These are phyloP conservation scores for Vitis rupestris DNA, from an alignment of 164 flowering plant species.

Conservation along the genomic window DNA sequence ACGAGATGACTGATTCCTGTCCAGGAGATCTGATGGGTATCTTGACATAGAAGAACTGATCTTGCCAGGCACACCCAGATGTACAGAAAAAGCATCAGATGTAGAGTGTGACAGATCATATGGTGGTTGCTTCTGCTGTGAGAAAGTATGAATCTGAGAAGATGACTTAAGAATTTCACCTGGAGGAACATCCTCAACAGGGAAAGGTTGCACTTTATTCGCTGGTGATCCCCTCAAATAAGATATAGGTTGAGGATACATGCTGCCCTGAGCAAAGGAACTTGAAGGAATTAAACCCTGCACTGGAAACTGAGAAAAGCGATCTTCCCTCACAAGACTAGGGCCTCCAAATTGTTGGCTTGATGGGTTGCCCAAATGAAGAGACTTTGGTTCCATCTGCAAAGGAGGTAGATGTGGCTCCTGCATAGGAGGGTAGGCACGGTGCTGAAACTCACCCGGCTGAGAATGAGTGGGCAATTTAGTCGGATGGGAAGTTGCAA, in stretches of 20 bases:
- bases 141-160: conserved; percentile 24
- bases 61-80: conserved; percentile 26
- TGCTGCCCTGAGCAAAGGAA: conserved; percentile 19
- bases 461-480: conserved; percentile 31
- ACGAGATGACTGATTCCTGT: conserved; percentile 26
- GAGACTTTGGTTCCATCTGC: conserved; percentile 14
- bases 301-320: conserved; percentile 18
- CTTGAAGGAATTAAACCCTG: conserved; percentile 28
- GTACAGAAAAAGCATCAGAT: conserved; percentile 21
- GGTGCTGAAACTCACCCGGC: conserved; percentile 27
- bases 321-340: conserved; percentile 30
- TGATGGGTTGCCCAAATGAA: conserved; percentile 21
- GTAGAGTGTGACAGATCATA: conserved; percentile 20
- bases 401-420: conserved; percentile 28
- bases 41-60: conserved; percentile 22
- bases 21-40: conserved; percentile 33
- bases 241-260: conserved; percentile 20
- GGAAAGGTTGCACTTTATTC: conserved; percentile 23
- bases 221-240: conserved; percentile 18
- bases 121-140: conserved; percentile 31
- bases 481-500: conserved; percentile 23
- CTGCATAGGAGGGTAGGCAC: conserved; percentile 23
- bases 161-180: conserved; percentile 20
- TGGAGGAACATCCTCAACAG: conserved; percentile 21
- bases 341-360: conserved; percentile 28